Evolutionary conservation across 2,329 filamentous ascomycete genomes (phyloP).

Genomic region (Sporothrix euskadiensis): DNA sequence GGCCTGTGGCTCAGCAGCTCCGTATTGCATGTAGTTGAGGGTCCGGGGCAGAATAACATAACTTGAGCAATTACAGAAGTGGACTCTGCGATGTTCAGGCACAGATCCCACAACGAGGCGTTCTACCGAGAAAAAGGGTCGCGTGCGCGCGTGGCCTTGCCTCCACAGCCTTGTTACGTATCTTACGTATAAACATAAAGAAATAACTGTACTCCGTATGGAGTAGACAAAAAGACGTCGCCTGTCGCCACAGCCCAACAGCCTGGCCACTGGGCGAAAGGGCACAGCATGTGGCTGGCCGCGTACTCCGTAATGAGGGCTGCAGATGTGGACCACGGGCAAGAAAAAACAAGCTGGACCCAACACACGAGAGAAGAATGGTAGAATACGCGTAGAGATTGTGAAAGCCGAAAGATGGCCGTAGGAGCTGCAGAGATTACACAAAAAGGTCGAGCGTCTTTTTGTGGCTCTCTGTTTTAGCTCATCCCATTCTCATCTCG

Average conservation of each 20-base stretch:
- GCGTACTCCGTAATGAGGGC: constrained; percentile 17
- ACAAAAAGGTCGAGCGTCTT: not conserved
- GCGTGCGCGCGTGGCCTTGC: not conserved
- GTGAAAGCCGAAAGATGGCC: too few relatives aligned
- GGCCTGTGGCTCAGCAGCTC: constrained; percentile 12
- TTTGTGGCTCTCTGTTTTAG: not conserved
- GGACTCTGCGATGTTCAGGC: not conserved
- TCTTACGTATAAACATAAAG: not conserved
- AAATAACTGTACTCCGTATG: not conserved
- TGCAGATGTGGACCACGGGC: constrained; percentile 10
- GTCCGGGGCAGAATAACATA: not conserved
- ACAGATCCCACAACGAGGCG: not conserved
- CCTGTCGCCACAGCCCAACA: not conserved
- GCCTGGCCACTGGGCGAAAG: not conserved
- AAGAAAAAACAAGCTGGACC: not conserved
- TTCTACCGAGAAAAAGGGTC: not conserved
- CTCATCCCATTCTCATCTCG: not conserved
- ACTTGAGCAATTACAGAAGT: not conserved
- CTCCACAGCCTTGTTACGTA: not conserved
- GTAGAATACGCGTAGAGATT: not conserved
- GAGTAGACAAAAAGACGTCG: not conserved
- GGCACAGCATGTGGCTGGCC: not conserved
- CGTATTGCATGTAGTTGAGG: not conserved
- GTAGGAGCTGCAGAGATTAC: not conserved
- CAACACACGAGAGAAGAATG: not conserved